Conservation (phyloP, 225 moss, liverwort and hornwort genomes). For the Ulota crispa region DNA sequence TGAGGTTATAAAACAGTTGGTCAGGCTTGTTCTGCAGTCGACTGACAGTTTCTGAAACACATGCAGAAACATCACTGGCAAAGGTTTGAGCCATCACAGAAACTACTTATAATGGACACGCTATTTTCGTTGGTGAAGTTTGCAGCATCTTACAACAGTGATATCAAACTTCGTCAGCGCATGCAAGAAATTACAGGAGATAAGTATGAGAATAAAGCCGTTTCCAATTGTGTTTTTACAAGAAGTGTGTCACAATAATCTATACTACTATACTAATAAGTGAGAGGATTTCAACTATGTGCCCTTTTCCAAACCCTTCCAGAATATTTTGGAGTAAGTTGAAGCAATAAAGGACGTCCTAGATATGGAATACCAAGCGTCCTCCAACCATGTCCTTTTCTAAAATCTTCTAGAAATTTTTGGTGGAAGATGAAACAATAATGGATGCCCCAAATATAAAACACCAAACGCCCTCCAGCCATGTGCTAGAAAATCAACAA, state of each 20-base stretch:
- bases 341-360: no score
- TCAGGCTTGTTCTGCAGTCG: background rate
- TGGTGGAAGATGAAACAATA: no score
- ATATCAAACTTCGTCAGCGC: slow-evolving; percentile 65
- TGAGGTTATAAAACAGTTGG: background rate
- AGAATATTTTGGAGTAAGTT: no score
- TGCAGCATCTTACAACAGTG: slow-evolving; percentile 77
- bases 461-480: no score
- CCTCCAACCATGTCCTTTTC: no score
- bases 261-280: no score
- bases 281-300: no score
- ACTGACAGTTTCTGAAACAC: background rate
- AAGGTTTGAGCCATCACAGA: slow-evolving; percentile 67
- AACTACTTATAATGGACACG: slow-evolving; percentile 77
- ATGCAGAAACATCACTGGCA: slow-evolving; percentile 85
- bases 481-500: no score
- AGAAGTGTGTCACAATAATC: background rate
- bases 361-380: no score
- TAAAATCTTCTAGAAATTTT: no score
- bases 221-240: background rate
- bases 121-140: slow-evolving; percentile 84
- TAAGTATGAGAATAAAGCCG: slow-evolving; percentile 37
- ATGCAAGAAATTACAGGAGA: slow-evolving; percentile 73
- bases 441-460: no score
- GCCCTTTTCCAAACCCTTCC: no score